Evolutionary conservation across 23 red algal species (phyloP).

Genomic region (Cyanidiococcus yangmingshanensis): DNA sequence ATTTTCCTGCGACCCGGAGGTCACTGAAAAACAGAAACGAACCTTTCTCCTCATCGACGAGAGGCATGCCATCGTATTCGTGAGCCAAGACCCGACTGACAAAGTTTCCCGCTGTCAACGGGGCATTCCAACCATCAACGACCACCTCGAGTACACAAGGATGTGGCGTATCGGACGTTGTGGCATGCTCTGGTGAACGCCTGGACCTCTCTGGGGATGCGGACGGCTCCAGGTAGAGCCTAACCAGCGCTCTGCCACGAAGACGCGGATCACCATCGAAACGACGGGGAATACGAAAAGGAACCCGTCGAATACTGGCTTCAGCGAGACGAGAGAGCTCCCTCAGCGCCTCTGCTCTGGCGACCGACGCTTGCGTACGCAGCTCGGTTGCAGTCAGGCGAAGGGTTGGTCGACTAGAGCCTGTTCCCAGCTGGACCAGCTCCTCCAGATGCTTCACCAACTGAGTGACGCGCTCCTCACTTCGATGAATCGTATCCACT

Average conservation of each 20-base stretch:
- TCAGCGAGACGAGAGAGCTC: constrained; percentile 48
- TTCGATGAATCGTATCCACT: constrained; percentile 25
- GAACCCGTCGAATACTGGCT: constrained; percentile 37
- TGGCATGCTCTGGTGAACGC: not conserved
- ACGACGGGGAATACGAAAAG: constrained; percentile 64
- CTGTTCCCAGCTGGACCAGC: constrained; percentile 7
- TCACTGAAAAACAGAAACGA: constrained; percentile 50
- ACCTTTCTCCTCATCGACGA: constrained; percentile 35
- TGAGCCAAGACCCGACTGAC: not conserved
- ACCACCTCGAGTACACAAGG: constrained; percentile 1
- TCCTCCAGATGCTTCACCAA: constrained; percentile 31
- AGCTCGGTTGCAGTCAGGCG: not conserved
- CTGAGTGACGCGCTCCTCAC: constrained; percentile 30
- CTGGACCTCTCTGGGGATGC: not conserved
- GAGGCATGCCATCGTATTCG: constrained; percentile 11
- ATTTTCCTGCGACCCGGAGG: constrained; percentile 23
- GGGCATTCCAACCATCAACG: constrained; percentile 19
- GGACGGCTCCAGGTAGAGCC: not conserved
- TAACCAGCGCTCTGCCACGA: constrained; percentile 9
- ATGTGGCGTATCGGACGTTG: not conserved
- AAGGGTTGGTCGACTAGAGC: not conserved
- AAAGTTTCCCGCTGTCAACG: constrained; percentile 23
- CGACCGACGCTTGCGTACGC: not conserved
- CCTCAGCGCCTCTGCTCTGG: constrained; percentile 21
- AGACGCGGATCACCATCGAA: constrained; percentile 48